Conservation (phyloP, 2,329 filamentous ascomycete genomes). For the Nannizziopsis barbatae region DNA sequence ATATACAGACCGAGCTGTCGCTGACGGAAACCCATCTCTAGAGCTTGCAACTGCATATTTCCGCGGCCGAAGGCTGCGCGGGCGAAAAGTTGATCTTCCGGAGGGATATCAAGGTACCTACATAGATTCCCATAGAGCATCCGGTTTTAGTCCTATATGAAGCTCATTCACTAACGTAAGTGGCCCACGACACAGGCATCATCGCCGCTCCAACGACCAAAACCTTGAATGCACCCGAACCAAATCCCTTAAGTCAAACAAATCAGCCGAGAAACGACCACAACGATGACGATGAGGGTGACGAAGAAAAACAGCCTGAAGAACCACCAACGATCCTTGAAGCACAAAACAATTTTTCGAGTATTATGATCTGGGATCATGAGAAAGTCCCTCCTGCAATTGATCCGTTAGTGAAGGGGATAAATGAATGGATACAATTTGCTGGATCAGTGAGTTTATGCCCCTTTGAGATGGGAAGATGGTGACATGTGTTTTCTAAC, state of each 20-base stretch:
- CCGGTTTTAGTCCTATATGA: neutral
- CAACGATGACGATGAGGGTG: conserved; percentile 31
- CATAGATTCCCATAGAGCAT: neutral
- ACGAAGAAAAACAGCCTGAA: conserved; percentile 39
- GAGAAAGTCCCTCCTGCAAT: conserved; percentile 52
- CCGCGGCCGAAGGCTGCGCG: conserved; percentile 67
- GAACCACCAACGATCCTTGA: conserved; percentile 48
- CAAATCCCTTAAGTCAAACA: neutral
- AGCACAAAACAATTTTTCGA: conserved; percentile 57
- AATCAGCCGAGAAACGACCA: neutral
- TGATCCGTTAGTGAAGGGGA: conserved; percentile 61
- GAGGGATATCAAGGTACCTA: conserved; percentile 51
- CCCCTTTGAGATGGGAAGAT: neutral
- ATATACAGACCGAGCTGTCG: too few relatives aligned
- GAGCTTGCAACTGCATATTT: conserved; percentile 52
- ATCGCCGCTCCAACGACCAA: conserved; percentile 44
- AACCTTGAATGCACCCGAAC: conserved; percentile 15
- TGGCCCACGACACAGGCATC: conserved; percentile 38
- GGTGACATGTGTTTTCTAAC: neutral
- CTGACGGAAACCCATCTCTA: neutral
- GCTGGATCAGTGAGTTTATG: conserved; percentile 50
- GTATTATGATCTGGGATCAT: conserved; percentile 75
- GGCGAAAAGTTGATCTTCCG: conserved; percentile 55
- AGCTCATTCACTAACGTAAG: neutral
- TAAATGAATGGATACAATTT: conserved; percentile 71